Conservation (phyloP, 306 rosid species). For the Dryas drummondii region DNA sequence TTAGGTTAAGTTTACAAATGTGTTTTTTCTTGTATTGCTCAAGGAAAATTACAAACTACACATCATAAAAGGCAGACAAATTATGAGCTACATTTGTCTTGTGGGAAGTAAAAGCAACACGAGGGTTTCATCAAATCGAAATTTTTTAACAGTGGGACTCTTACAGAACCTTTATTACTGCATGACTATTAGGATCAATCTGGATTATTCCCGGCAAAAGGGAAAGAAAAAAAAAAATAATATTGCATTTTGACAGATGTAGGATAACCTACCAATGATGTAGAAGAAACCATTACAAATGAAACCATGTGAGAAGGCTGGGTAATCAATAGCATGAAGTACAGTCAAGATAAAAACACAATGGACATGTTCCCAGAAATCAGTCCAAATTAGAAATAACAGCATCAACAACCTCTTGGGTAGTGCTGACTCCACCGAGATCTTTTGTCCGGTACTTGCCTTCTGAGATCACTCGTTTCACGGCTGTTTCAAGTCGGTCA, state of each 20-base stretch:
- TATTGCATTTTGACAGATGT: constrained; percentile 13
- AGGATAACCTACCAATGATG: constrained; percentile 16
- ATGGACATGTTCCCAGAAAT: constrained; percentile 20
- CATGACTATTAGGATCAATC: constrained; percentile 5
- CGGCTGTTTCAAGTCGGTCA: constrained; percentile 82
- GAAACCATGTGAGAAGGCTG: constrained; percentile 7
- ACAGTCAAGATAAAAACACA: constrained; percentile 1
- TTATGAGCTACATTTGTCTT: neutral
- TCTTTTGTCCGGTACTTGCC: constrained; percentile 75
- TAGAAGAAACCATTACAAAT: neutral
- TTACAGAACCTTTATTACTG: constrained; percentile 8
- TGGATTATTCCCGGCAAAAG: constrained; percentile 19
- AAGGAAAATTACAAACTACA: neutral
- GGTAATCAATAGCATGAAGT: constrained; percentile 5
- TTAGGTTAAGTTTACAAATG: neutral
- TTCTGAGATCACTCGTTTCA: constrained; percentile 62
- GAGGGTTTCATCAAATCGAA: constrained; percentile 7
- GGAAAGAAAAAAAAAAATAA: constrained; percentile 4
- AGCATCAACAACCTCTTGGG: constrained; percentile 84
- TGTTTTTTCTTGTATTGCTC: neutral
- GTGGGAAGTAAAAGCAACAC: neutral
- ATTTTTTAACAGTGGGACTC: neutral
- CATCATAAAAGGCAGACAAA: constrained; percentile 10
- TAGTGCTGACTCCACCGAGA: constrained; percentile 81
- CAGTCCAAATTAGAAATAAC: constrained; percentile 65